Percentiles rank a stretch among this genome's conserved stretches.
phyloP scores from a whole-genome alignment of 495 filamentous ascomycete genomes.

The Penicillium paradoxum region DNA sequence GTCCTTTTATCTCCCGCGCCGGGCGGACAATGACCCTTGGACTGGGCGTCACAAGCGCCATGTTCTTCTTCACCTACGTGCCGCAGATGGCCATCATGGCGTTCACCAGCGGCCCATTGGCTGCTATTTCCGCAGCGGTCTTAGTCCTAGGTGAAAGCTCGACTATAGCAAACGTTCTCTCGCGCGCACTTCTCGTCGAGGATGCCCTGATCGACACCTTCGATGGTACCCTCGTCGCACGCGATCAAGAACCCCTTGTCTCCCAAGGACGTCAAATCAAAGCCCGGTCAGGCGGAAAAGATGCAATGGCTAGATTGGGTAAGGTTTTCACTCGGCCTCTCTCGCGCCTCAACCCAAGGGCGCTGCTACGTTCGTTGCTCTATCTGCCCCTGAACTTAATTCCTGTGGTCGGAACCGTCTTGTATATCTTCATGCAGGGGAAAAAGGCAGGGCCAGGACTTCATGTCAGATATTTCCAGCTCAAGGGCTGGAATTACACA shows the following conservation, averaged over 20 bases:
- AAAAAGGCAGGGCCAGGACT: slow-evolving; percentile 46
- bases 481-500: slow-evolving; percentile 69
- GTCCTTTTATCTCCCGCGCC: slow-evolving; percentile 66
- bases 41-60: slow-evolving; percentile 61
- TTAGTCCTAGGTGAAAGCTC: slow-evolving; percentile 80
- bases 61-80: slow-evolving; percentile 89
- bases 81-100: slow-evolving; percentile 75
- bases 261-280: slow-evolving; percentile 68
- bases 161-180: slow-evolving; percentile 67
- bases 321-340: slow-evolving; percentile 68
- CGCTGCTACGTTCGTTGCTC: slow-evolving; percentile 63
- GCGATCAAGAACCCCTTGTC: slow-evolving; percentile 55
- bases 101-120: slow-evolving; percentile 81
- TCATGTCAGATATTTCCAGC: slow-evolving; percentile 73
- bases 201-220: slow-evolving; percentile 87
- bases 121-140: slow-evolving; percentile 63
- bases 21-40: slow-evolving; percentile 66
- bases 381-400: slow-evolving; percentile 92
- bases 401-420: slow-evolving; percentile 75
- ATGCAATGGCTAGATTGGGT: slow-evolving; percentile 62
- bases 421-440: slow-evolving; percentile 77
- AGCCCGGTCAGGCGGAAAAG: slow-evolving; percentile 31
- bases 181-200: slow-evolving; percentile 69
- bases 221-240: slow-evolving; percentile 68
- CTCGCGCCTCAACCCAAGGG: slow-evolving; percentile 56